phyloP scores from a whole-genome alignment of 1,284 basidiomycete species.

The Phellopilus nigrolimitatus region DNA sequence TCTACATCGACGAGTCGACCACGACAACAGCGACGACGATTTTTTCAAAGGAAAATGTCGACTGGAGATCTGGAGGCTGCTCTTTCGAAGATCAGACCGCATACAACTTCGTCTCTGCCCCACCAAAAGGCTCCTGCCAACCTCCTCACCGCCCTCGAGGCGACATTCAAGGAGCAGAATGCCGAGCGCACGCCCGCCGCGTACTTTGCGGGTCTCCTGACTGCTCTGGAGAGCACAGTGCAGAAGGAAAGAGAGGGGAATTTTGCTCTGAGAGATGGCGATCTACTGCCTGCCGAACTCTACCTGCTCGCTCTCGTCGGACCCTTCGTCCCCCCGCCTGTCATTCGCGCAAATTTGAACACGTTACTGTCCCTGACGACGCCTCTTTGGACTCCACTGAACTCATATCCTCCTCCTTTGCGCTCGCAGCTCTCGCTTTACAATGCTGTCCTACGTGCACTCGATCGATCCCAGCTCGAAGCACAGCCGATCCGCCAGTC shows the following conservation, averaged over 20 bases:
- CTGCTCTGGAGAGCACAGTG: constrained; percentile 71
- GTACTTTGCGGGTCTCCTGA: constrained; percentile 84
- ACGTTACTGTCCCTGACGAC: constrained; percentile 67
- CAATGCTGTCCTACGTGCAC: constrained; percentile 56
- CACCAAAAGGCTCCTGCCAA: constrained; percentile 92
- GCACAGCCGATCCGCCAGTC: constrained; percentile 66
- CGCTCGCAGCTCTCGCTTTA: constrained; percentile 77
- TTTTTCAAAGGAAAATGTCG: not conserved
- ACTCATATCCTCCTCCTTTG: constrained; percentile 62
- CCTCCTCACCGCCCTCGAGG: constrained; percentile 85
- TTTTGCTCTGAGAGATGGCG: constrained; percentile 65
- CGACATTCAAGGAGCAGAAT: constrained; percentile 78
- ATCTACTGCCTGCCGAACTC: constrained; percentile 80
- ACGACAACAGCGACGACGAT: not conserved
- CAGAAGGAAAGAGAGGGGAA: constrained; percentile 49
- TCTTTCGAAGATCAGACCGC: constrained; percentile 84
- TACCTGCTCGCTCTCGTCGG: constrained; percentile 78
- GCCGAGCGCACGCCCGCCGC: constrained; percentile 72
- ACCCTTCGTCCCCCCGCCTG: constrained; percentile 64
- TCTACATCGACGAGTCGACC: constrained; percentile 1
- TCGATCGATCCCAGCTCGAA: constrained; percentile 71
- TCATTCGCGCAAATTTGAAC: constrained; percentile 63
- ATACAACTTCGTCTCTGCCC: constrained; percentile 73
- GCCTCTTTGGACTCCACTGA: constrained; percentile 69
- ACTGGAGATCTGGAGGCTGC: constrained; percentile 48